A percentile compares a stretch with the other conserved stretches of the same genome.
phyloP scores from a whole-genome alignment of 2,329 filamentous ascomycete genomes.

The Penicillium sp. region DNA sequence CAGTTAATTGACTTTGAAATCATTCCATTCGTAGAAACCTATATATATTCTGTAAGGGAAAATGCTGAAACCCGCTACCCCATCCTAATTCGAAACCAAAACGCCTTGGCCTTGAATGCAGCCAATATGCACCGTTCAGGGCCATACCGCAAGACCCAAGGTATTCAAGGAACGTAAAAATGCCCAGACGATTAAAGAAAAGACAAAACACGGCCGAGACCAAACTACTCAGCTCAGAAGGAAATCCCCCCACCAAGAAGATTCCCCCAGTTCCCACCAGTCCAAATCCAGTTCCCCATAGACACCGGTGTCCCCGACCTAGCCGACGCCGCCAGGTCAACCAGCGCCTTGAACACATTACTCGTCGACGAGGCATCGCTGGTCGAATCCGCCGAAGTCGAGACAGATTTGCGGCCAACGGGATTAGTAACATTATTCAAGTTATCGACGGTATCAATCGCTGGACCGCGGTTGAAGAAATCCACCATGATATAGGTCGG shows the following conservation, averaged over 20 bases:
- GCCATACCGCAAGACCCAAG: not conserved
- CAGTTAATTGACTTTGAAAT: not conserved
- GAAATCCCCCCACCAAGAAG: constrained; percentile 42
- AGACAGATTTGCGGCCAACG: constrained; percentile 42
- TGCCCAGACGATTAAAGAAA: not conserved
- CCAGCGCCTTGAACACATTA: constrained; percentile 40
- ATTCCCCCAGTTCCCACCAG: constrained; percentile 42
- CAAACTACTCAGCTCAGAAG: constrained; percentile 20
- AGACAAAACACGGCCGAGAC: not conserved
- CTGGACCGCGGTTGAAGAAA: constrained; percentile 71
- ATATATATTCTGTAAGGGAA: no score
- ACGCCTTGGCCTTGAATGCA: not conserved
- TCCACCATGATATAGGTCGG: constrained; percentile 78
- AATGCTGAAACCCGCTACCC: not conserved
- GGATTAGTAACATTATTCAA: constrained; percentile 58
- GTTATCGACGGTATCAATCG: constrained; percentile 66
- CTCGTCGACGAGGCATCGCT: constrained; percentile 30
- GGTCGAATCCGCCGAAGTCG: constrained; percentile 28
- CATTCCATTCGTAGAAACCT: constrained; percentile 2
- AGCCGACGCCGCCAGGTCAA: constrained; percentile 38
- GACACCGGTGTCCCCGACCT: constrained; percentile 38
- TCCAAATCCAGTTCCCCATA: constrained; percentile 47
- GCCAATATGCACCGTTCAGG: not conserved
- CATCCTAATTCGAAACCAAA: not conserved
- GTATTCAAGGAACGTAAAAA: not conserved